phyloP scores from a whole-genome alignment of 306 rosid species.

The Gillenia trifoliata region DNA sequence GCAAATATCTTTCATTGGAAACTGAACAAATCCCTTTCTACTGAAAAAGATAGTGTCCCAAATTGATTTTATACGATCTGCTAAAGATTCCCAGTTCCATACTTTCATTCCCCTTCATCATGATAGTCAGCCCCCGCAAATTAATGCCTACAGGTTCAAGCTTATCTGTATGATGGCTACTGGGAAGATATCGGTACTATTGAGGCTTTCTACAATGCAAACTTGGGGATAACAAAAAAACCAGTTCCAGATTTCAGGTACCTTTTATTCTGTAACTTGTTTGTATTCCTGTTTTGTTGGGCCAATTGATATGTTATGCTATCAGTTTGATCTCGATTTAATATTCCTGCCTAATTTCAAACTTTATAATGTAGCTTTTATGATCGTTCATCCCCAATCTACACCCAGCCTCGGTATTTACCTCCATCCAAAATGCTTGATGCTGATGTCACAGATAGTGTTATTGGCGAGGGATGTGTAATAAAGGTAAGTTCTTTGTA shows the following conservation, averaged over 20 bases:
- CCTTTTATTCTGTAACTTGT: background rate
- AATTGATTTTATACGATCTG: background rate
- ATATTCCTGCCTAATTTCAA: slow-evolving; percentile 8
- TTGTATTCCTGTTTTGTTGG: slow-evolving; percentile 4
- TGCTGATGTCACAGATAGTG: slow-evolving; percentile 96
- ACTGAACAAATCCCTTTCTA: background rate
- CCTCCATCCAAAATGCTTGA: slow-evolving; percentile 99
- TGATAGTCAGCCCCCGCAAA: background rate
- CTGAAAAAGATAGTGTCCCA: background rate
- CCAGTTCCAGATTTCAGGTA: slow-evolving; percentile 98
- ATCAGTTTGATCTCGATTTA: slow-evolving; percentile 1
- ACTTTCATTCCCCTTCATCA: background rate
- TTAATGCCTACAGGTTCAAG: slow-evolving; percentile 70
- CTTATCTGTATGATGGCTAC: slow-evolving; percentile 93
- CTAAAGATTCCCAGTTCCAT: background rate
- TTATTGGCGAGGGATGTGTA: slow-evolving; percentile 97
- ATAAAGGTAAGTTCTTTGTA: slow-evolving; percentile 59
- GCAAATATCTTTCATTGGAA: background rate
- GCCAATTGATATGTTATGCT: slow-evolving; percentile 7
- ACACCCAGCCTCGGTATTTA: slow-evolving; percentile 95
- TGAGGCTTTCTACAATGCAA: slow-evolving; percentile 97
- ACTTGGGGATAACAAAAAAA: slow-evolving; percentile 92
- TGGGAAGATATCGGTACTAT: slow-evolving; percentile 99
- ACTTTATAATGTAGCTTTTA: slow-evolving; percentile 62
- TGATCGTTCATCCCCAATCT: slow-evolving; percentile 96